A percentile compares a stretch with the other conserved stretches of the same genome.
These are phyloP conservation scores for Periconia digitata DNA, from an alignment of 2,329 filamentous ascomycete species.

Conservation along the genomic window DNA sequence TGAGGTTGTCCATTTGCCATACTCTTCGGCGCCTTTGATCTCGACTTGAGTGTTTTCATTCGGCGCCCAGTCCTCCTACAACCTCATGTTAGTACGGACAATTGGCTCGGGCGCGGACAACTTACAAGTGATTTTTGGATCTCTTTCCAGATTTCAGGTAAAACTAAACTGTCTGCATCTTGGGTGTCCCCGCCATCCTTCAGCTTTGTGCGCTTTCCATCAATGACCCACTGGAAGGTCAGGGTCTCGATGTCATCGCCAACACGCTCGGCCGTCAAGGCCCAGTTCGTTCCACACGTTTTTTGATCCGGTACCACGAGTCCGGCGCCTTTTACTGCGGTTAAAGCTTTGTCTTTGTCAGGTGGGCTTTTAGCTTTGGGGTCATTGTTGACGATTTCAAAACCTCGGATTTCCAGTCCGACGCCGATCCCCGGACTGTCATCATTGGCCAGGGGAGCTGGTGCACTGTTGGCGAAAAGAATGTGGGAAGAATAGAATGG, in stretches of 20 bases:
- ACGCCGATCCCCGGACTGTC: slow-evolving; percentile 1
- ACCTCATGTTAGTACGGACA: too few relatives aligned
- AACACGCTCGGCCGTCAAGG: slow-evolving; percentile 1
- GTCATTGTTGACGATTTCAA: not conserved
- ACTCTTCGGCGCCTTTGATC: not conserved
- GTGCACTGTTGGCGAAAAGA: too few relatives aligned
- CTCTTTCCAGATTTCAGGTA: slow-evolving; percentile 1
- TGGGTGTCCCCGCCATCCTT: not conserved
- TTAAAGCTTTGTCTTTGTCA: not conserved
- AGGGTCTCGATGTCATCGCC: not conserved
- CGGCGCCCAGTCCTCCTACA: not conserved
- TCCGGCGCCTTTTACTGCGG: not conserved
- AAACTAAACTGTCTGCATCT: not conserved
- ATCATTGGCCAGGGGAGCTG: not conserved
- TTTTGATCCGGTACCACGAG: not conserved
- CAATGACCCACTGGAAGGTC: slow-evolving; percentile 3
- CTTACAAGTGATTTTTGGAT: not conserved
- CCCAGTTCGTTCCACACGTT: not conserved
- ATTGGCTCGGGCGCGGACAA: not conserved
- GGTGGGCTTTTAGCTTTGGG: not conserved
- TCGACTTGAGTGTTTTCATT: not conserved
- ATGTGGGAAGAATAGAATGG: too few relatives aligned
- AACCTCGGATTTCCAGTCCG: not conserved
- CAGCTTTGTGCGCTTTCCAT: not conserved
- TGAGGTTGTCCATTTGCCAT: not conserved